Base-by-base conservation (phyloP, 1,284 basidiomycete species). In the Xerocomus minutiporus region DNA sequence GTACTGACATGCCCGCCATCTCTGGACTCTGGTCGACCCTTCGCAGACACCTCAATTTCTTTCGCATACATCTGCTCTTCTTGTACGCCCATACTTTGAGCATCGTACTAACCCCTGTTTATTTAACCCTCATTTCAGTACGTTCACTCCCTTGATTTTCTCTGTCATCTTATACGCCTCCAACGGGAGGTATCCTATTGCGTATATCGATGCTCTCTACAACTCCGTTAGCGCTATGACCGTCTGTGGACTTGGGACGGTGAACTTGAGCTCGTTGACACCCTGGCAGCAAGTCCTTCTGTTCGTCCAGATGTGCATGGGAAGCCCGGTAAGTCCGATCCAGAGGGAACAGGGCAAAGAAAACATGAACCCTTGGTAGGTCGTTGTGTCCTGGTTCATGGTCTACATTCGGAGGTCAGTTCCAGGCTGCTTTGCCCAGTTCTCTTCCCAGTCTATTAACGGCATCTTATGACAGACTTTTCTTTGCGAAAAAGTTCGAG, bases 191-290 rank as follows among this genome's bases (percentile, higher is more conserved):
- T 79, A 76, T 59, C 80, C 77, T 45, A 76, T 90, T 45, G 60
- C 77, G 36, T 91, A 89, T 68, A 78, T 91, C 64, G 90, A 93
- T 63, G 75, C 83, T 11, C 76, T 93, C 41, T 93, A 83, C 73
- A 78, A 80, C 61, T 89, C 82, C 56, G 79, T 91, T 63, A 88
- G 84, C 66, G 83, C 88, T 8, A 83, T 91, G 75, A 84, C 84
- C 4, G 86, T 91, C 53, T 90, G 87, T 60, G 90, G 91, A 12
- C 74, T 93, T 26, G 77, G 80, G 40, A 84, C 88, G 5, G 73
- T 91, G 59, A 83, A 93, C 67, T 69, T 93, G 61, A 90, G 86
- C 63, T 73, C 75, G 42, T 71, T 90, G 61, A 93, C 89, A 1
- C 71, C 72, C 44, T 89, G 83, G 74, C 91, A 93, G 65, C 91